These are phyloP conservation scores for Paratinospora sagittata DNA, from an alignment of 164 flowering plant genomes.

Conservation along the genomic window DNA sequence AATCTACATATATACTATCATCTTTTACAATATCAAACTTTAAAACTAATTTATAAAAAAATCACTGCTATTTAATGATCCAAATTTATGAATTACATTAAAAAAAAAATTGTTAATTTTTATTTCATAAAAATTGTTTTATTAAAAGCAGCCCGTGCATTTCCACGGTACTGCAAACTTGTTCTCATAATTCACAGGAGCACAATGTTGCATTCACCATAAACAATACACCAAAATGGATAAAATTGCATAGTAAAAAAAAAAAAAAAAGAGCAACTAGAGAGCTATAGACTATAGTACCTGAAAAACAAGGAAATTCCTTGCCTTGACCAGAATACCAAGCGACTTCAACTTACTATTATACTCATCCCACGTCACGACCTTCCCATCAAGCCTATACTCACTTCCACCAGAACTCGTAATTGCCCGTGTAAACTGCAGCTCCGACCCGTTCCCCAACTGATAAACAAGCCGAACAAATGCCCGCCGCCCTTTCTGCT, in stretches of 20 bases:
- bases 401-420: conserved; percentile 72
- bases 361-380: conserved; percentile 84
- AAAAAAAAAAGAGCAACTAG: background rate
- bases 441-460: conserved; percentile 48
- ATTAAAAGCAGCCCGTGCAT: too few relatives aligned
- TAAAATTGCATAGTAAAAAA: background rate
- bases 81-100: too few relatives aligned
- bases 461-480: conserved; percentile 73
- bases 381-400: conserved; percentile 62
- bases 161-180: too few relatives aligned
- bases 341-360: conserved; percentile 60
- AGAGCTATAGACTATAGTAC: conserved; percentile 23
- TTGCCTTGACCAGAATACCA: conserved; percentile 91
- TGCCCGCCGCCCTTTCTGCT: conserved; percentile 77
- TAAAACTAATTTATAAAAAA: too few relatives aligned
- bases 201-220: background rate
- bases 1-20: too few relatives aligned
- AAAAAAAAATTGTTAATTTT: too few relatives aligned
- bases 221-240: background rate
- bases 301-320: conserved; percentile 98
- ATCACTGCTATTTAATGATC: too few relatives aligned
- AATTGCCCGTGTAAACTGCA: conserved; percentile 64
- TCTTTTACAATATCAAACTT: too few relatives aligned
- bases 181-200: background rate
- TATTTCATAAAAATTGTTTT: too few relatives aligned